phyloP scores from a whole-genome alignment of 805 yeast genomes.

The Starmerella etchellsii region DNA sequence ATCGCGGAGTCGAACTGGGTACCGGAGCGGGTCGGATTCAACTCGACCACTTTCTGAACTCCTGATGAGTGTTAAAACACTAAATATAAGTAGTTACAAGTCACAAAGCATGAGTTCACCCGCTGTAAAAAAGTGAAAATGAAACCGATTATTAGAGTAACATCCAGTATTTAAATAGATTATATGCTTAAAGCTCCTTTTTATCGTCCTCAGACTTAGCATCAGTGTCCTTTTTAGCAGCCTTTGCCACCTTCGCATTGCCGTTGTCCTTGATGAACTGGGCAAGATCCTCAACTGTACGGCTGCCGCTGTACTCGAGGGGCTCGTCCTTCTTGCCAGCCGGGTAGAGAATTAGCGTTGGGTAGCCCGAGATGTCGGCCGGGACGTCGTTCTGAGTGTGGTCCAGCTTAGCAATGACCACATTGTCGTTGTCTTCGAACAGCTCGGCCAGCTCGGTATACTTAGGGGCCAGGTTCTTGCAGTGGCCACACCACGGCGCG shows the following conservation, averaged over 20 bases:
- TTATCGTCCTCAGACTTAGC: constrained; percentile 14
- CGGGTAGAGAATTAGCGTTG: constrained; percentile 82
- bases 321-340: constrained; percentile 65
- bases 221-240: constrained; percentile 1
- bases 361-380: constrained; percentile 70
- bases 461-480: constrained; percentile 78
- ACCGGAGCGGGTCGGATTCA: too few relatives aligned
- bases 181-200: constrained; percentile 2
- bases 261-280: constrained; percentile 62
- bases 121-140: too few relatives aligned
- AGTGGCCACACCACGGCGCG: constrained; percentile 93
- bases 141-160: too few relatives aligned
- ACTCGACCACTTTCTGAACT: too few relatives aligned
- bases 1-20: too few relatives aligned
- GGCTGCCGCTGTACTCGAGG: constrained; percentile 50
- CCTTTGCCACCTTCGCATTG: constrained; percentile 27
- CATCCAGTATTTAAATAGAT: too few relatives aligned
- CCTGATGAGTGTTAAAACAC: too few relatives aligned
- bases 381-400: constrained; percentile 83
- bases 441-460: constrained; percentile 76
- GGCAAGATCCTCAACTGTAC: constrained; percentile 61
- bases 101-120: too few relatives aligned
- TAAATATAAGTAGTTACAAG: too few relatives aligned
- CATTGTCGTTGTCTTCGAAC: constrained; percentile 41
- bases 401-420: constrained; percentile 74